phyloP scores from a whole-genome alignment of 768 basidiomycete species.

The Serpula lacrymans region DNA sequence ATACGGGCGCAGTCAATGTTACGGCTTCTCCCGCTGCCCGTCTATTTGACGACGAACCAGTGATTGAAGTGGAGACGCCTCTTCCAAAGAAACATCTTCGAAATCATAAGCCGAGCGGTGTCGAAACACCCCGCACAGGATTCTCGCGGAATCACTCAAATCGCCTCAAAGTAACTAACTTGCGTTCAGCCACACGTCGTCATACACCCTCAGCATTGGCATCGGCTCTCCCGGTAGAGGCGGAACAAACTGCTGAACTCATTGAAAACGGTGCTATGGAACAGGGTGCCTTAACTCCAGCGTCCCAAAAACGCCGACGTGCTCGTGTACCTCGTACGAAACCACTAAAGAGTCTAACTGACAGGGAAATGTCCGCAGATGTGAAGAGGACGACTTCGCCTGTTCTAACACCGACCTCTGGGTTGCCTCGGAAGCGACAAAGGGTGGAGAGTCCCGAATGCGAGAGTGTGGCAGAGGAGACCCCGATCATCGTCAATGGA shows the following conservation, averaged over 20 bases:
- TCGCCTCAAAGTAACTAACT: not conserved
- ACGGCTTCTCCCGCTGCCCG: constrained; percentile 22
- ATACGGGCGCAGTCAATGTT: too few species aligned
- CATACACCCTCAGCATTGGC: constrained; percentile 16
- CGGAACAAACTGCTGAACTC: constrained; percentile 5
- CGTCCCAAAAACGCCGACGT: constrained; percentile 32
- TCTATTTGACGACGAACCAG: constrained; percentile 29
- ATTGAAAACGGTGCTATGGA: constrained; percentile 10
- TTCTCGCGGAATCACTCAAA: constrained; percentile 14
- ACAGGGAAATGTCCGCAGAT: not conserved
- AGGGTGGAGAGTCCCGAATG: constrained; percentile 39
- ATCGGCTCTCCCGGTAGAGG: constrained; percentile 16
- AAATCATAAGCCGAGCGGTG: constrained; percentile 12
- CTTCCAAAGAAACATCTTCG: constrained; percentile 14
- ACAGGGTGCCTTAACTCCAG: too few species aligned
- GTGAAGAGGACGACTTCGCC: constrained; percentile 3
- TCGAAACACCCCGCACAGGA: constrained; percentile 5
- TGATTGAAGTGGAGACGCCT: constrained; percentile 12
- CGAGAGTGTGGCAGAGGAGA: too few species aligned
- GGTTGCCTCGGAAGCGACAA: constrained; percentile 42
- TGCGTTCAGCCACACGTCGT: constrained; percentile 1
- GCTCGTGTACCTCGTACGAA: constrained; percentile 28
- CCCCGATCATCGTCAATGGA: too few species aligned
- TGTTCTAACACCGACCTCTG: constrained; percentile 13
- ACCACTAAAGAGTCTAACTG: constrained; percentile 11